Evolutionary conservation across 2,329 filamentous ascomycete genomes (phyloP).

Genomic region (Fusarium sp.): DNA sequence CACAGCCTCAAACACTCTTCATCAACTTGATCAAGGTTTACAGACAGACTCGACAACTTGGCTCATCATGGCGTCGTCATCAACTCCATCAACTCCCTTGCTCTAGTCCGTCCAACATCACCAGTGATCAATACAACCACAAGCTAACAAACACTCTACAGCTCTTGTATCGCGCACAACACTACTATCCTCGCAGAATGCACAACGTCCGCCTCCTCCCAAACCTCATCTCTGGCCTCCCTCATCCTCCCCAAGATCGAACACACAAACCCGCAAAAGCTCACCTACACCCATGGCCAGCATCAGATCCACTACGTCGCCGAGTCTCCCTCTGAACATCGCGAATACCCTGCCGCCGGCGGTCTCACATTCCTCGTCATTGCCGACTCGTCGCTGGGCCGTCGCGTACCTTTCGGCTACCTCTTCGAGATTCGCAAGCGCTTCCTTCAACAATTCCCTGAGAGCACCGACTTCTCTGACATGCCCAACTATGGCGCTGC

Average conservation of each 20-base stretch:
- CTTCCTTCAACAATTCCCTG: constrained; percentile 80
- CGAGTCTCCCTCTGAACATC: constrained; percentile 79
- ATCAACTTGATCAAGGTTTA: neutral
- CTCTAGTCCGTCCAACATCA: constrained; percentile 72
- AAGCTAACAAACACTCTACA: constrained; percentile 54
- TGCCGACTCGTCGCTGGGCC: constrained; percentile 82
- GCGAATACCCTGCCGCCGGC: constrained; percentile 72
- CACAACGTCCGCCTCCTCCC: constrained; percentile 84
- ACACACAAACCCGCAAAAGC: constrained; percentile 83
- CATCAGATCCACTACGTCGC: constrained; percentile 97
- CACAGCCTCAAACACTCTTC: neutral
- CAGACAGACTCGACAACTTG: neutral
- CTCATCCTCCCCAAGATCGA: constrained; percentile 95
- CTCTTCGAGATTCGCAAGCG: constrained; percentile 90
- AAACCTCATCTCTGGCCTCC: constrained; percentile 88
- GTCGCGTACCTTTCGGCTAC: constrained; percentile 92
- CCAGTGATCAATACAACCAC: neutral
- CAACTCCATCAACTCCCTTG: constrained; percentile 74
- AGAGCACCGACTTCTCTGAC: constrained; percentile 76
- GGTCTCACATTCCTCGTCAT: constrained; percentile 94
- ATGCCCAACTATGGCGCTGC: constrained; percentile 92
- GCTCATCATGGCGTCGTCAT: constrained; percentile 76
- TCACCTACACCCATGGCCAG: constrained; percentile 92
- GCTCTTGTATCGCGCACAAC: constrained; percentile 93
- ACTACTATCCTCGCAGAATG: constrained; percentile 94